Base-by-base conservation (phyloP, 306 rosid species). In the Leucaena leucocephala region DNA sequence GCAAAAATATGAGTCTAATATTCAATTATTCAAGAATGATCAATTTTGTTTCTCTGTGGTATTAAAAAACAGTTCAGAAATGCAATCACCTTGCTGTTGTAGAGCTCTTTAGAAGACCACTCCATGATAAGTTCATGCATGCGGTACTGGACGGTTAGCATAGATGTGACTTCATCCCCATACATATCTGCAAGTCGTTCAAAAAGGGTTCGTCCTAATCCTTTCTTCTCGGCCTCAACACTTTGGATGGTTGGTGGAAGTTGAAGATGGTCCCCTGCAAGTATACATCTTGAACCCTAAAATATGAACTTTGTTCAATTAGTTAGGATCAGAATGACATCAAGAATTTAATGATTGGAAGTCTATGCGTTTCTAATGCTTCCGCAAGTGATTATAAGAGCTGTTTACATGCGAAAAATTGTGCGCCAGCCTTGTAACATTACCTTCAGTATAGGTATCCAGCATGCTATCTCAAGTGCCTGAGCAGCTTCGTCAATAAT, bases 161-260 rank as follows among this genome's bases (percentile, higher is more conserved):
- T 93, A 34, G 97, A 91, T 71, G 91, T 83, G 45, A 89, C 93
- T 75, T 91, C 96, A 77, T 90, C 87, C 76, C 90, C 94, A 80
- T 93, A 91, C 86, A 86, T 84, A 54, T 89, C 94, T 4, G 90
- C 96, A 83, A 95, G 97, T 76, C 99, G 92, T 86, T 95, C 99
- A 82, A 93, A 95, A 34, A 92, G 94, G 66, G 98, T 95, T 88
- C 91, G 89, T 80, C 99, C 96, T 83, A 95, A 84, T 75, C 99
- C 99, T 80, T 90, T 95, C 90, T 88, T 95, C 94, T 95, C 98
- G 59, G 99, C 99, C 88, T 95, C 99, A 84, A 84, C 96, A 86
- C 99, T 95, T 88, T 95, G 98, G 79, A 95, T 95, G 84, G 98
- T 95, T 33, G 99, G 99, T 77, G 99, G 99, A 76, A 95, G 98